Evolutionary conservation across 2,329 filamentous ascomycete species (phyloP).

Genomic region (Aureobasidium sp.): DNA sequence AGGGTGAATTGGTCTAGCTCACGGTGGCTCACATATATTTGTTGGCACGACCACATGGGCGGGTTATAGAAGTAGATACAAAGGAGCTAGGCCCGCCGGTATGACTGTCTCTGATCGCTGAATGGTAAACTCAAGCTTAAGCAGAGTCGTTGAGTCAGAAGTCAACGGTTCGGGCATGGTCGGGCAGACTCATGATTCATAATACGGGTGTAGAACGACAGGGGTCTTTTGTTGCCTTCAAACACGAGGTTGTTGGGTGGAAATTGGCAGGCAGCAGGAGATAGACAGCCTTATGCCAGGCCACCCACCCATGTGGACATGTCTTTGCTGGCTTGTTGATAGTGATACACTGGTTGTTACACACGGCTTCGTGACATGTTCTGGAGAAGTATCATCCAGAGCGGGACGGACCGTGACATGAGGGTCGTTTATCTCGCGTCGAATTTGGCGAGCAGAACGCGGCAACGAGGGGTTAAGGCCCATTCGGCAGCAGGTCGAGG

Average conservation of each 20-base stretch:
- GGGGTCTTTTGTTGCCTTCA: not conserved
- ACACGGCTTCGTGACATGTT: not conserved
- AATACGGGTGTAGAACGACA: not conserved
- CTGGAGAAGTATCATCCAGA: not conserved
- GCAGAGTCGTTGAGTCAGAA: constrained; percentile 4
- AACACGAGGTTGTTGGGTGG: not conserved
- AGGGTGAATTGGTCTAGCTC: not conserved
- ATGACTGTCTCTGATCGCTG: not conserved
- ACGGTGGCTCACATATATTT: not conserved
- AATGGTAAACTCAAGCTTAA: constrained; percentile 4
- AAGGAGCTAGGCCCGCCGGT: not conserved
- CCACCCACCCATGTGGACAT: not conserved
- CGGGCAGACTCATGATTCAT: not conserved
- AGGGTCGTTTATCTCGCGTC: not conserved
- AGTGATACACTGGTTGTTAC: constrained; percentile 7
- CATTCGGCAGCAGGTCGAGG: not conserved
- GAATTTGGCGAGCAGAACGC: not conserved
- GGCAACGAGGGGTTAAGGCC: not conserved
- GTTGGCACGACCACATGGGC: constrained; percentile 4
- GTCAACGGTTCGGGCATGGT: not conserved
- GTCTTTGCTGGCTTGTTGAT: not conserved
- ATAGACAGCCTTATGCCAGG: not conserved
- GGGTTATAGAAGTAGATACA: not conserved
- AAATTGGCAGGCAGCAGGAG: not conserved
- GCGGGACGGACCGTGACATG: not conserved